Percentiles rank a stretch among this genome's conserved stretches.
Evolutionary conservation across 805 yeast genomes (phyloP).

Genomic region (Tetrapisispora pingtungensis): DNA sequence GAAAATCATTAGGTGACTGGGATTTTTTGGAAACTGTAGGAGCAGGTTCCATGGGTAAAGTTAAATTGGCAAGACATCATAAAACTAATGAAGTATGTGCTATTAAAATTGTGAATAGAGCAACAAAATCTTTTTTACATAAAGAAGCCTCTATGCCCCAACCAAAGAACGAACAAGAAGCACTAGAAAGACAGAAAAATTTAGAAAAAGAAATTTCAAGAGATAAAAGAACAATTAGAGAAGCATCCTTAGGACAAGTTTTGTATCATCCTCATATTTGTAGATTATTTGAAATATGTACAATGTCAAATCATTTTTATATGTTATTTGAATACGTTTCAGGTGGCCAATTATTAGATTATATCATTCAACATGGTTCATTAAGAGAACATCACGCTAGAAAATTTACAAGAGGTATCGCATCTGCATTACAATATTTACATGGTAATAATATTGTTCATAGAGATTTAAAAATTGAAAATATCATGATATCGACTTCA

Average conservation of each 20-base stretch:
- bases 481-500: slow-evolving; percentile 83
- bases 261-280: slow-evolving; percentile 89
- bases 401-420: slow-evolving; percentile 89
- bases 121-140: slow-evolving; percentile 65
- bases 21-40: slow-evolving; percentile 91
- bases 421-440: slow-evolving; percentile 85
- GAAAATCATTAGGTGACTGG: slow-evolving; percentile 94
- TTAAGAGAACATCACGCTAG: slow-evolving; percentile 90
- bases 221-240: slow-evolving; percentile 87
- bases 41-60: slow-evolving; percentile 99
- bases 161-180: slow-evolving; percentile 47
- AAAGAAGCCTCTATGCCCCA: slow-evolving; percentile 64
- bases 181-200: slow-evolving; percentile 54
- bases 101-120: slow-evolving; percentile 86
- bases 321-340: slow-evolving; percentile 94
- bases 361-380: slow-evolving; percentile 92
- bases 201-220: slow-evolving; percentile 76
- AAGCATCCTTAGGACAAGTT: slow-evolving; percentile 86
- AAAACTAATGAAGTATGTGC: slow-evolving; percentile 78
- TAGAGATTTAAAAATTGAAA: slow-evolving; percentile 92
- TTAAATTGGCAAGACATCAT: slow-evolving; percentile 82
- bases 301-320: slow-evolving; percentile 94
- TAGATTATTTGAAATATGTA: slow-evolving; percentile 82
- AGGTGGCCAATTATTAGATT: slow-evolving; percentile 96
- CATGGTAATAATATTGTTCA: slow-evolving; percentile 93